These are phyloP conservation scores for Leccinum subgranulosum DNA, from an alignment of 768 basidiomycete species.

Conservation along the genomic window DNA sequence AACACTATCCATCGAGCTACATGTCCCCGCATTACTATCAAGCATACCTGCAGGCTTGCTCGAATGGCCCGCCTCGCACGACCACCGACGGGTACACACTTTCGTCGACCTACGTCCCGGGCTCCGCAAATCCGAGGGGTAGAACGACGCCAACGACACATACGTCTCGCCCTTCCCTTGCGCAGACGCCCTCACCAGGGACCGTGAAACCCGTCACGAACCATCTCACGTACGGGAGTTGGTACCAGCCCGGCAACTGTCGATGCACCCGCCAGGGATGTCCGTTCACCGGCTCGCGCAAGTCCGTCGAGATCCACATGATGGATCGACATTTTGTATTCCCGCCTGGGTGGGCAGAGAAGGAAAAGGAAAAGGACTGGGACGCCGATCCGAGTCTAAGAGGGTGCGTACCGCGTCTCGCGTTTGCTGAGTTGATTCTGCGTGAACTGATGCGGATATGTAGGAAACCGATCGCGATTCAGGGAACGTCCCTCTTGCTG, in stretches of 20 bases:
- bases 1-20: constrained; percentile 27
- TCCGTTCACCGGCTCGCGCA: constrained; percentile 62
- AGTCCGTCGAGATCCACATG: constrained; percentile 74
- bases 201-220: constrained; percentile 13
- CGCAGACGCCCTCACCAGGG: constrained; percentile 2
- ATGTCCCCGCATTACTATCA: constrained; percentile 53
- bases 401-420: constrained; percentile 47
- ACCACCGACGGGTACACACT: constrained; percentile 37
- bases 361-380: constrained; percentile 61
- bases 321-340: constrained; percentile 90
- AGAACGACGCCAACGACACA: not conserved
- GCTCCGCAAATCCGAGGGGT: not conserved
- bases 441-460: constrained; percentile 3
- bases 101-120: constrained; percentile 37
- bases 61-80: constrained; percentile 17
- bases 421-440: not conserved
- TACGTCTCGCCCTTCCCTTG: not conserved
- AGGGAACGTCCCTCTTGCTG: constrained; percentile 73
- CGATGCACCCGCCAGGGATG: constrained; percentile 67
- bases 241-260: constrained; percentile 61
- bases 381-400: constrained; percentile 80
- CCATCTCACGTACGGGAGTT: constrained; percentile 31
- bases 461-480: constrained; percentile 72
- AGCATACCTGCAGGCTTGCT: constrained; percentile 42
- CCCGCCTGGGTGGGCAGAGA: constrained; percentile 68